A percentile compares a stretch with the other conserved stretches of the same genome.
Evolutionary conservation across 768 basidiomycete genomes (phyloP).

Genomic region (Gyrodon lividus): DNA sequence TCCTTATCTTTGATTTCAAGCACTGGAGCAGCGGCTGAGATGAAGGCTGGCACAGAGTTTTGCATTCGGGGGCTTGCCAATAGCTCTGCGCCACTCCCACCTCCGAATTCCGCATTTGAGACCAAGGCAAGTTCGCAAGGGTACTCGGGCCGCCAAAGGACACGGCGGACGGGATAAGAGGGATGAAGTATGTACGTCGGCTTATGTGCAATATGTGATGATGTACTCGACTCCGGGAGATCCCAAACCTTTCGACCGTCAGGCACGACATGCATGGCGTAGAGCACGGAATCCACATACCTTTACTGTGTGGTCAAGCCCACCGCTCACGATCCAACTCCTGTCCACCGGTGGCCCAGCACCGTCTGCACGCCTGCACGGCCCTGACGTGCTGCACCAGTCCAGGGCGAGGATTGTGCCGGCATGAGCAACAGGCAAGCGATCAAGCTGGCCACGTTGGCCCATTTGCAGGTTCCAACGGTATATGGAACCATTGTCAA

Average conservation of each 20-base stretch:
- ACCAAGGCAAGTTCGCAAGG: slow-evolving; percentile 75
- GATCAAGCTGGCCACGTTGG: slow-evolving; percentile 69
- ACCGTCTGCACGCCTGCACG: slow-evolving; percentile 16
- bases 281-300: slow-evolving; percentile 32
- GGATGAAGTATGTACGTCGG: slow-evolving; percentile 74
- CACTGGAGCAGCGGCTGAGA: slow-evolving; percentile 7
- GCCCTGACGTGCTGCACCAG: slow-evolving; percentile 50
- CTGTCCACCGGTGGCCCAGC: slow-evolving; percentile 19
- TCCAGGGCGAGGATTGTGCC: slow-evolving; percentile 72
- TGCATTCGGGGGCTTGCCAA: slow-evolving; percentile 30
- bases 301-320: slow-evolving; percentile 78
- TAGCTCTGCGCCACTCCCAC: slow-evolving; percentile 24
- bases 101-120: slow-evolving; percentile 58
- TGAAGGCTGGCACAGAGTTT: slow-evolving; percentile 20
- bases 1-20: slow-evolving; percentile 17
- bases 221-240: slow-evolving; percentile 38
- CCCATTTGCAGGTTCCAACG: slow-evolving; percentile 82
- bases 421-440: slow-evolving; percentile 70
- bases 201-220: slow-evolving; percentile 57
- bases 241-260: slow-evolving; percentile 63
- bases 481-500: slow-evolving; percentile 71
- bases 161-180: slow-evolving; percentile 68
- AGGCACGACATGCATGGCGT: background rate
- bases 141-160: slow-evolving; percentile 75
- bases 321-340: slow-evolving; percentile 80